These are phyloP conservation scores for Peronospora destructor DNA, from an alignment of 352 stramenopile genomes.

Conservation along the genomic window DNA sequence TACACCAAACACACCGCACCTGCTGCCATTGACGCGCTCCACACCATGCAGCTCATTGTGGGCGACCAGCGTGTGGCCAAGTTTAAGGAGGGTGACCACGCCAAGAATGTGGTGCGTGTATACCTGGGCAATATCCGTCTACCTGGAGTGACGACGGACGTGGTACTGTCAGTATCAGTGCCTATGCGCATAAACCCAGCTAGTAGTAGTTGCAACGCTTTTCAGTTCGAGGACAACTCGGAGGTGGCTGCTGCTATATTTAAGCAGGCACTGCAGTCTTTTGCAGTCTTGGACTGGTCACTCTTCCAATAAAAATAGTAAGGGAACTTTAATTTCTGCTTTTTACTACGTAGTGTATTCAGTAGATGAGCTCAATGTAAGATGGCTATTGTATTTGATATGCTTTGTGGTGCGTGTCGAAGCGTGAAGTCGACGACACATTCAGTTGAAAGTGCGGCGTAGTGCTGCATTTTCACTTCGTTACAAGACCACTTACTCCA, in stretches of 20 bases:
- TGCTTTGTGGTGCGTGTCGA: no score
- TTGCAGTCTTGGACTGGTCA: slow-evolving; percentile 67
- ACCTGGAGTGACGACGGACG: slow-evolving; percentile 65
- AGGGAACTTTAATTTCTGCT: background rate
- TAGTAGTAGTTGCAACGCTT: slow-evolving; percentile 59
- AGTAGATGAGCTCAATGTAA: no score
- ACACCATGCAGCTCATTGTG: slow-evolving; percentile 45
- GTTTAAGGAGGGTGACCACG: slow-evolving; percentile 71
- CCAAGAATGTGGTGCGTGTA: slow-evolving; percentile 83
- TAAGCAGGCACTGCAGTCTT: slow-evolving; percentile 60
- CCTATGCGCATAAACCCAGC: slow-evolving; percentile 68
- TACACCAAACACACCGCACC: slow-evolving; percentile 20
- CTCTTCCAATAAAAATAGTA: slow-evolving; percentile 32
- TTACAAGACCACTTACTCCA: slow-evolving; percentile 15
- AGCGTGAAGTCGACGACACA: background rate
- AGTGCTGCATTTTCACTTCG: slow-evolving; percentile 4
- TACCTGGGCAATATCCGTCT: slow-evolving; percentile 72
- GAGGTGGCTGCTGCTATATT: slow-evolving; percentile 67
- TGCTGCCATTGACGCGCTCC: slow-evolving; percentile 27
- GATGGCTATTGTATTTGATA: no score
- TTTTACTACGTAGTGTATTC: background rate
- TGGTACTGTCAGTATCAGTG: slow-evolving; percentile 75
- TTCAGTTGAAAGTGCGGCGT: background rate
- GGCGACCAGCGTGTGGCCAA: slow-evolving; percentile 80
- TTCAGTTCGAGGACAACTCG: slow-evolving; percentile 58